These are phyloP conservation scores for Psilocybe cubensis DNA, from an alignment of 768 basidiomycete species.

Conservation along the genomic window DNA sequence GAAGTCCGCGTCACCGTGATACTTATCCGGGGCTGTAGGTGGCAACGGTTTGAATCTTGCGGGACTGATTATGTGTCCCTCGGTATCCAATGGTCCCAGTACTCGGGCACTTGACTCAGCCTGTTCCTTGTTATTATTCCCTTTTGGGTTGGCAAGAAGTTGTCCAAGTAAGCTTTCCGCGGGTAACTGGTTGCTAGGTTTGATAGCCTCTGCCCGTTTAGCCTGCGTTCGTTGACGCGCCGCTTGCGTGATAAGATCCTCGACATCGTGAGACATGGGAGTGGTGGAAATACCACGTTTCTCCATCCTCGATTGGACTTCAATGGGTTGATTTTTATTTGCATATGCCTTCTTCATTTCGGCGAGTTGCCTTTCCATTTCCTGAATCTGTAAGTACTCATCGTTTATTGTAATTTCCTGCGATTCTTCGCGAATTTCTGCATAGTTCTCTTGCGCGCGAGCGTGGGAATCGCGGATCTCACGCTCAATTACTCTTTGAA, in stretches of 20 bases:
- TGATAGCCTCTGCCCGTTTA: neutral
- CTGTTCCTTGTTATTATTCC: neutral
- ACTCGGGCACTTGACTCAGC: neutral
- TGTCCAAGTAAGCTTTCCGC: slow-evolving; percentile 9
- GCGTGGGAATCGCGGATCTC: neutral
- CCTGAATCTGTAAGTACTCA: neutral
- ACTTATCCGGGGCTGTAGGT: slow-evolving; percentile 14
- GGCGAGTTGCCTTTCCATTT: neutral
- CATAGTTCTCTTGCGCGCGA: too few relatives aligned
- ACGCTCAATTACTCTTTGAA: neutral
- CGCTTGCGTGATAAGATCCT: neutral
- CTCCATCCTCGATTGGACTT: neutral
- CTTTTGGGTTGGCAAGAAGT: slow-evolving; percentile 5
- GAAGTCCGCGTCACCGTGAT: slow-evolving; percentile 10
- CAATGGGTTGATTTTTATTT: neutral
- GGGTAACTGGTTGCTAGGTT: neutral
- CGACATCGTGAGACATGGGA: slow-evolving; percentile 1
- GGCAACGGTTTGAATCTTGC: slow-evolving; percentile 5
- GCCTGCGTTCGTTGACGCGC: neutral
- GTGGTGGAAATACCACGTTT: neutral
- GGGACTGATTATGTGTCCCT: neutral
- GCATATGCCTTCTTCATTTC: neutral
- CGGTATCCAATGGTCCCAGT: neutral
- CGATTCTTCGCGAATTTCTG: neutral
- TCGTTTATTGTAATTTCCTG: neutral